Evolutionary conservation across 1,284 basidiomycete species (phyloP), one percentile per base, ranked within the genome.

Genomic region (Ganoderma sinense): DNA sequence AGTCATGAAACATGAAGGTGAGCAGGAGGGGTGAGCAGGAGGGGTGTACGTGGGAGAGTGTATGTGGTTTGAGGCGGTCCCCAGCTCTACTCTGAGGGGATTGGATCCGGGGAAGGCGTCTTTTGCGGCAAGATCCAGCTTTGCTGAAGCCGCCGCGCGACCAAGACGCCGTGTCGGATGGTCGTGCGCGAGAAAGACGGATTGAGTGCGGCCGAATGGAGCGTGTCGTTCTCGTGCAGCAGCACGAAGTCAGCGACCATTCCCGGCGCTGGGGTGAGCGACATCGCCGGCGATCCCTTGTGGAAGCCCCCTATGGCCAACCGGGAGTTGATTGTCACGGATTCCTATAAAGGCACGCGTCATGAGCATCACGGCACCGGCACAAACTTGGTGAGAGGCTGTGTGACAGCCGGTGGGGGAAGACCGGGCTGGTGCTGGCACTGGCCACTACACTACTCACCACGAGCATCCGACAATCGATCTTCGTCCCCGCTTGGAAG

Each of bases 231-330:
- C 39, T 82, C 84, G 73, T 88, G 88, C 65, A 91, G 80, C 65
- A 91, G 80, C n/a, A 90, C 85, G 68, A 91, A 88, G 79, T 91
- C 86, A 8, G 89, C 87, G 20, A 79, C 79, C 72, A 84, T 83
- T 36, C 85, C 85, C 39, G 78, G 67, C 33, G 72, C 69, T 40
- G 86, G 82, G 62, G 70, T 73, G 56, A 82, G 76, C 1, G 89
- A 74, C 20, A 62, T 33, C 51, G 76, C 53, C 78, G 75, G 56
- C 60, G 70, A 60, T 60, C 68, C 70, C 55, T 73, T 71, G 66
- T 66, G 70, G 66, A 64, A 64, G 45, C 20, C 75, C 7, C 85
- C 87, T 59, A 90, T 84, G 2, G 85, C 89, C 41, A 61, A 63
- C 23, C 70, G 73, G 0, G 78, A 74, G 67, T 71, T 75, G 23